Base-by-base conservation (phyloP, 371 early-diverging fungal species). In the Mucor saturninus region DNA sequence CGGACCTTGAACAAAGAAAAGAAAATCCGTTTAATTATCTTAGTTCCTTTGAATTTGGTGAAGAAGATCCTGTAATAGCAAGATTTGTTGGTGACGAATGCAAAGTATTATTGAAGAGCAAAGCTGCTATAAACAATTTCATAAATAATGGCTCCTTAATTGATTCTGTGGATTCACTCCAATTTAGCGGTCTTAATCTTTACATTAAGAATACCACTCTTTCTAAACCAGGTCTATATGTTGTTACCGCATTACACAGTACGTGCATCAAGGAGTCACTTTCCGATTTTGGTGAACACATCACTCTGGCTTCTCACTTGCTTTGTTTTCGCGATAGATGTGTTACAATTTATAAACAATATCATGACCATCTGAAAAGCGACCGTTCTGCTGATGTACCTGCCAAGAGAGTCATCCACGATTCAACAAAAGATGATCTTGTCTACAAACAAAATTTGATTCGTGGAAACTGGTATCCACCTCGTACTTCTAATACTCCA, bases 381-480 rank as follows among this genome's bases (percentile, higher is more conserved):
- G 29, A 30, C 48, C 59, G 55, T 39, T 28, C 26, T 35, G 45
- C 54, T 37, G 30, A 58, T 54, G 54, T 40, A 26, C 48, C 65
- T 4, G 26, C 53, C 5, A 64, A 64, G 43, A 28, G 54, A 21
- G 26, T 30, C 7, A 45, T 52, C 31, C 40, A 52, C 38, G 46
- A 31, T 31, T 30, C 13, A 7, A 43, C 42, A 40, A 26, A 65
- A 40, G 59, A 65, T 48, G 55, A 59, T 8, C 2, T 65, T 1
- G 35, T 42, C 40, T 49, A 38, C 26, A 59, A 65, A 42, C 59
- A 65, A 65, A 54, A 30, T 54, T 59, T 46, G 48, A 65, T 59
- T 46, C 49, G 65, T 49, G 65, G 59, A 53, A 30, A 38, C 2
- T 65, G 65, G 59, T 59, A 39, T n/a, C 55, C 65, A 30, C 65